A percentile compares a stretch with the other conserved stretches of the same genome.
These are phyloP conservation scores for Fusarium acutatum DNA, from an alignment of 2,329 filamentous ascomycete species.

Conservation along the genomic window DNA sequence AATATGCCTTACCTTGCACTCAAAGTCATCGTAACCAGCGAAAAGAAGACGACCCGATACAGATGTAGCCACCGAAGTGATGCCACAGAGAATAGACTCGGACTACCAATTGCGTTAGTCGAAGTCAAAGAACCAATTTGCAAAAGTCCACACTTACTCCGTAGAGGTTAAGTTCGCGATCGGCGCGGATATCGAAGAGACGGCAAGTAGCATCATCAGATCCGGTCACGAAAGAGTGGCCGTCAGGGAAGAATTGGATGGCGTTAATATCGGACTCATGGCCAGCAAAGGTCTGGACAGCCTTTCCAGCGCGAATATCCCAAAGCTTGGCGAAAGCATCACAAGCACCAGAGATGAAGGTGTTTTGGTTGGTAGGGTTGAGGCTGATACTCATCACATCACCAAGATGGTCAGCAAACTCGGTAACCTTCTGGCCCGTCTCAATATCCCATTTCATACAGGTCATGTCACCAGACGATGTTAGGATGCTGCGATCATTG, in stretches of 20 bases:
- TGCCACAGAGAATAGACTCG: conserved; percentile 95
- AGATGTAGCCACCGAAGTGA: conserved; percentile 97
- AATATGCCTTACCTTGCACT: conserved; percentile 85
- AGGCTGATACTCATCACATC: conserved; percentile 99
- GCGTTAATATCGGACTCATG: conserved; percentile 99
- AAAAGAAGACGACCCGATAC: conserved; percentile 95
- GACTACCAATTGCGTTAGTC: conserved; percentile 66
- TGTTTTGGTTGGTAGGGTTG: conserved; percentile 98
- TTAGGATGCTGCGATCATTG: conserved; percentile 97
- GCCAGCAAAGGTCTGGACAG: conserved; percentile 96
- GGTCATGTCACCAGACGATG: conserved; percentile 98
- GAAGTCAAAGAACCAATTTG: not conserved
- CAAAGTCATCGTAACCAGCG: conserved; percentile 98
- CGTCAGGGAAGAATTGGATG: conserved; percentile 99
- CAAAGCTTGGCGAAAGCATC: conserved; percentile 98
- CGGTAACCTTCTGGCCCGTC: conserved; percentile 94
- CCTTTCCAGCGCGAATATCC: conserved; percentile 98
- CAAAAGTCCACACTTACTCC: conserved; percentile 60
- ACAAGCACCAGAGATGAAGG: conserved; percentile 98
- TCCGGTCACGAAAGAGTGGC: conserved; percentile 96
- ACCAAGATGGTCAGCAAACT: conserved; percentile 97
- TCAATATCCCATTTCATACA: conserved; percentile 99
- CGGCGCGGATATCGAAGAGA: conserved; percentile 96
- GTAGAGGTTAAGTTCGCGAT: conserved; percentile 78
- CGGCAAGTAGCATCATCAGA: conserved; percentile 98